These are phyloP conservation scores for Aspergillus fumigatus DNA, from an alignment of 2,329 filamentous ascomycete genomes.

Conservation along the genomic window DNA sequence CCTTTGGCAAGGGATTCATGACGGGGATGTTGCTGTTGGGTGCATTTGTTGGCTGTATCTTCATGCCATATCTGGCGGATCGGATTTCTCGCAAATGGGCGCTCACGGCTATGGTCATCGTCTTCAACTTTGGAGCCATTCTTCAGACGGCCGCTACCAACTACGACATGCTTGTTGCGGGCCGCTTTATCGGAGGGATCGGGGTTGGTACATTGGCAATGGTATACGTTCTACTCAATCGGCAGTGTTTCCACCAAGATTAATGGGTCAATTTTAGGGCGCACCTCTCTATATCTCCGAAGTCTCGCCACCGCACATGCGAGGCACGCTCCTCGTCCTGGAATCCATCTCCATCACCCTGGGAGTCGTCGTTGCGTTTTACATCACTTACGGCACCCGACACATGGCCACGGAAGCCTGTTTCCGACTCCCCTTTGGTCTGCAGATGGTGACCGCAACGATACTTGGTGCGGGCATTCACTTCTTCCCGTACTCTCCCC, in stretches of 20 bases:
- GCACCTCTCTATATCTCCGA: conserved; percentile 34
- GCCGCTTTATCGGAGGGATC: conserved; percentile 34
- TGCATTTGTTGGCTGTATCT: conserved; percentile 32
- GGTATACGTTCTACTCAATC: conserved; percentile 12
- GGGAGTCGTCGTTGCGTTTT: conserved; percentile 50
- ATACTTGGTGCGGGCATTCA: conserved; percentile 41
- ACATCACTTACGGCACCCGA: conserved; percentile 51
- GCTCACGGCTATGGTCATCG: conserved; percentile 23
- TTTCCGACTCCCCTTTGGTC: conserved; percentile 42
- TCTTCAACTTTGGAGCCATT: conserved; percentile 43
- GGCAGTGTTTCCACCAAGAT: not conserved
- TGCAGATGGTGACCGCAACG: conserved; percentile 43
- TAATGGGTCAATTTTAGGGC: not conserved
- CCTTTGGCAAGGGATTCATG: conserved; percentile 40
- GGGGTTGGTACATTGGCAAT: conserved; percentile 35
- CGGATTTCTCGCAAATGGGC: conserved; percentile 41
- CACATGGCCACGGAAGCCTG: conserved; percentile 40
- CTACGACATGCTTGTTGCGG: conserved; percentile 26
- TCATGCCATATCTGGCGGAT: conserved; percentile 38
- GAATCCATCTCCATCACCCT: conserved; percentile 46
- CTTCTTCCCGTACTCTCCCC: conserved; percentile 44
- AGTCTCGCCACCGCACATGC: conserved; percentile 31
- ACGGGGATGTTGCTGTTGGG: conserved; percentile 42
- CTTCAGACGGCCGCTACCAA: conserved; percentile 31
- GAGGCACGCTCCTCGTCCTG: conserved; percentile 30